phyloP scores from a whole-genome alignment of 192 early-diverging fungal genomes.

The Gonapodya prolifera region DNA sequence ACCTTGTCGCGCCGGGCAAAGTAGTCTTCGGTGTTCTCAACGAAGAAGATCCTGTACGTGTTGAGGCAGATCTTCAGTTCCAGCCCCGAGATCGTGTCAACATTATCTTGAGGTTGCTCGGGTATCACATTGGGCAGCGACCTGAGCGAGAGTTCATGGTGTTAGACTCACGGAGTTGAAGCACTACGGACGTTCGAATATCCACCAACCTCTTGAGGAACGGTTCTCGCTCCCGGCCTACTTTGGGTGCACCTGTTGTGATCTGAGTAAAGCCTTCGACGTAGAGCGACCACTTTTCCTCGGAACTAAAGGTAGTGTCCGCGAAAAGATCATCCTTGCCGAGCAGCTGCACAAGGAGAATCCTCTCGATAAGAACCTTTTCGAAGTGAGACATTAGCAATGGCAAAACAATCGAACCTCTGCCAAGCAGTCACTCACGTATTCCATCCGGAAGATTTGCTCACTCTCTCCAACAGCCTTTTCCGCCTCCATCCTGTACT shows the following conservation, averaged over 20 bases:
- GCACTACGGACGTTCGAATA: too few relatives aligned
- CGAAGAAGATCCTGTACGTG: conserved; percentile 96
- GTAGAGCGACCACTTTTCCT: conserved; percentile 92
- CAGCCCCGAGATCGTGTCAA: conserved; percentile 62
- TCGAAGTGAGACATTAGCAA: too few relatives aligned
- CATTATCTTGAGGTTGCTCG: conserved; percentile 22
- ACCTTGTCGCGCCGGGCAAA: too few relatives aligned
- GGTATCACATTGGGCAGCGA: neutral
- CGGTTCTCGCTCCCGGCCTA: conserved; percentile 37
- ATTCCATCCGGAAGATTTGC: conserved; percentile 68
- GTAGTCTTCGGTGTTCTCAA: conserved; percentile 86
- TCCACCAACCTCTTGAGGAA: conserved; percentile 70
- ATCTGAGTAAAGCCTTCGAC: conserved; percentile 89
- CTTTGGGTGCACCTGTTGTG: too few relatives aligned
- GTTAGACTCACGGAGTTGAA: too few relatives aligned
- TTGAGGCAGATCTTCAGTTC: conserved; percentile 96
- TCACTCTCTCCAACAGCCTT: conserved; percentile 49
- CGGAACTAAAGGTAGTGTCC: conserved; percentile 65
- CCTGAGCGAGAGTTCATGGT: too few relatives aligned
- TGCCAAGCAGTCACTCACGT: conserved; percentile 38
- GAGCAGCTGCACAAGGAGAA: conserved; percentile 77
- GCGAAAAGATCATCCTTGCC: conserved; percentile 76
- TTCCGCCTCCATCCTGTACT: conserved; percentile 35
- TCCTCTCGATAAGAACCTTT: conserved; percentile 35
- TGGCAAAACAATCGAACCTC: too few relatives aligned